Evolutionary conservation across 257 asterid species (phyloP), one percentile per base, ranked within the genome.

Genomic region (Fraxinus anomala): DNA sequence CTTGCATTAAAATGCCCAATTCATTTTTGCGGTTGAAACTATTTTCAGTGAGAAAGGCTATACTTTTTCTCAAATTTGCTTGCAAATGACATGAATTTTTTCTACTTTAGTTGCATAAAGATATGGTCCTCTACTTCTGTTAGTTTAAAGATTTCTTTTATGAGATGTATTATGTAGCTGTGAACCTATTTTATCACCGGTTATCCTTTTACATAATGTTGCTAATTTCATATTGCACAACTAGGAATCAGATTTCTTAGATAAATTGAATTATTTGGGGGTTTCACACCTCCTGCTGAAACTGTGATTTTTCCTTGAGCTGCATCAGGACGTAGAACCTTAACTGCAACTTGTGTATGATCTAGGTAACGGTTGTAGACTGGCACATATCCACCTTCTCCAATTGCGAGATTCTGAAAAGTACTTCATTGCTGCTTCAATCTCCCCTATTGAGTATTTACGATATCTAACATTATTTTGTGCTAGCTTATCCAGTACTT

Each of bases 381-480:
- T 0, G 97, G 99, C 37, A 97, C 99, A 59, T 94, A 92, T 28
- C 97, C 99, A 68, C 97, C 99, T 89, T 94, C 99, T 40, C 97
- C 99, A 33, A 95, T 86, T 95, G 7, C 90, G 92, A 47, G 88
- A 72, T 33, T 72, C 82, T 2, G 92, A n/a, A 76, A 95, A 95
- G 81, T 79, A 73, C n/a, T 90, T 94, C 0, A 96, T 92, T 51
- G 98, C 97, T 75, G 90, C 33, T 89, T 95, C 97, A 28, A 95
- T 90, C 86, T 91, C 97, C 87, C 98, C 33, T 30, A 30, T 30
- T 30, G 33, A 30, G 33, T 30, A 30, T 30, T 30, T 30, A 30
- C 33, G 4, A 30, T 30, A 30, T 30, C 33, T 84, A 39, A 83
- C 88, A 78, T 89, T 96, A 31, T 14, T 85, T 3, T 88, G 85